These are phyloP conservation scores for Podospora pseudopauciseta DNA, from an alignment of 495 filamentous ascomycete species.

Conservation along the genomic window DNA sequence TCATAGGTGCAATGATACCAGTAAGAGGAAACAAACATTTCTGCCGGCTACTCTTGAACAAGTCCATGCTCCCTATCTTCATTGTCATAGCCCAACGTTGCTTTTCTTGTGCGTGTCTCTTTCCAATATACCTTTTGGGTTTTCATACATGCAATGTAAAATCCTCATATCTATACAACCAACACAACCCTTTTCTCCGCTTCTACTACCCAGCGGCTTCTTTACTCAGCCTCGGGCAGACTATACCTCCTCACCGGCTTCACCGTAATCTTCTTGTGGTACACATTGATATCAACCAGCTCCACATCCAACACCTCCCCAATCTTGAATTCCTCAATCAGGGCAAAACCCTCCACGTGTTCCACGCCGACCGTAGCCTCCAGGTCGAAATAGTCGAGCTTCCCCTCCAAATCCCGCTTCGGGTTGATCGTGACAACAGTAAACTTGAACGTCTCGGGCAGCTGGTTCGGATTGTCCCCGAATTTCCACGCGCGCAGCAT, in stretches of 20 bases:
- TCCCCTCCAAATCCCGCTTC: slow-evolving; percentile 24
- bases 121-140: neutral
- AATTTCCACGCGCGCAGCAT: slow-evolving; percentile 74
- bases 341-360: slow-evolving; percentile 30
- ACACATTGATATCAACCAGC: slow-evolving; percentile 55
- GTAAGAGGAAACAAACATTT: neutral
- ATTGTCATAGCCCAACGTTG: neutral
- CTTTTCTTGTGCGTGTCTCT: neutral
- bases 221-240: neutral
- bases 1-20: neutral
- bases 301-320: slow-evolving; percentile 59
- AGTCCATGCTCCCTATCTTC: neutral
- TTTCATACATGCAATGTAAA: neutral
- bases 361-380: slow-evolving; percentile 31
- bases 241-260: slow-evolving; percentile 33
- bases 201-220: neutral
- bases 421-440: slow-evolving; percentile 34
- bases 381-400: slow-evolving; percentile 41
- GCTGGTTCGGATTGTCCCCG: slow-evolving; percentile 41
- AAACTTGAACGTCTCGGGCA: slow-evolving; percentile 63
- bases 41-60: too few species aligned
- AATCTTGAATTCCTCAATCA: slow-evolving; percentile 33
- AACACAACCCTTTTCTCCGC: neutral
- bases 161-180: neutral
- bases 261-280: slow-evolving; percentile 47